Evolutionary conservation across 2,329 filamentous ascomycete species (phyloP), one percentile per base, ranked within the genome.

Genomic region (Cladophialophora yegresii): DNA sequence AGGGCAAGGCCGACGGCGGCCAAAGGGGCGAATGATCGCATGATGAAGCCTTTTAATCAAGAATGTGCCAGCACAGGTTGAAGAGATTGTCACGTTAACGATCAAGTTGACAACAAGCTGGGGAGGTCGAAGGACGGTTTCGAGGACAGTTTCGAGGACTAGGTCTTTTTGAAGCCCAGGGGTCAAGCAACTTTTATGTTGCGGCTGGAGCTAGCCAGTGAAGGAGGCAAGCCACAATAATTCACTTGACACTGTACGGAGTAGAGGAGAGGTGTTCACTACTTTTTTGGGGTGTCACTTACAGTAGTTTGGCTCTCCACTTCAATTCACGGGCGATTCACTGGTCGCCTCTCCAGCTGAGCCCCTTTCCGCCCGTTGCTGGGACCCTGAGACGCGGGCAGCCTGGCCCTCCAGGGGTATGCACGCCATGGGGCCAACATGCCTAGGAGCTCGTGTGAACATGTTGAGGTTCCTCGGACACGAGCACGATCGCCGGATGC

Each of bases 1-100:
- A 81, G 75, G 71, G 75, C 74, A 67, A 80, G 66, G 55, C 64
- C 61, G 62, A 75, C 70, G 63, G 77, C 74, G 63, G 76, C 75
- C 62, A 71, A 58, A 60, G 69, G 66, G 40, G 61, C 63, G 63
- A 69, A 67, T 28, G 66, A 66, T 53, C 69, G 69, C 69, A 71
- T 71, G 43, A 36, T 63, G 62, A 45, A 55, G 32, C 45, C 20
- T 33, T 20, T 54, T 6, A 55, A 32, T n/a, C 36, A 23, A 23
- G 23, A 26, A 20, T 36, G 57, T 36, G 47, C 49, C 30, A 23
- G 26, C 45, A 51, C 30, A 26, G 32, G 54, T 22, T n/a, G 40
- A 50, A 55, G 30, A 36, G n/a, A 50, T n/a, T 58, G 47, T 36
- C n/a, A 13, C 30, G 36, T 26, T 45, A 9, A 55, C 22, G 16